Percentiles rank a stretch among this genome's conserved stretches.
These are phyloP conservation scores for Salix purpurea DNA, from an alignment of 345 rosid genomes.

Conservation along the genomic window DNA sequence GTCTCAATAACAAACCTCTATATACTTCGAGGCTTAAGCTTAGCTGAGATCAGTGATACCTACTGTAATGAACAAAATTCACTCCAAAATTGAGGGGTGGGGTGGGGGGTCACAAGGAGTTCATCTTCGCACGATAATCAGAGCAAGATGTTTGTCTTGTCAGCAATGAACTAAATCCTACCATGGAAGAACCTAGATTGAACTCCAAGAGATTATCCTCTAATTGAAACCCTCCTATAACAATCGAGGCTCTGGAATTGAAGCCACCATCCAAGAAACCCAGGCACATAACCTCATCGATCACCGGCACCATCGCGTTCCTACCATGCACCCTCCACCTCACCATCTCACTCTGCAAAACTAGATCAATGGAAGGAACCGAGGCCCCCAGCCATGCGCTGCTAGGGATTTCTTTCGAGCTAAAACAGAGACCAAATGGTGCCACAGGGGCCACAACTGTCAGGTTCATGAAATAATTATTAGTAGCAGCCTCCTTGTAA, in stretches of 20 bases:
- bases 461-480: constrained; percentile 25
- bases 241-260: constrained; percentile 26
- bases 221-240: constrained; percentile 66
- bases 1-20: no score
- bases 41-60: not conserved
- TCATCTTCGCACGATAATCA: not conserved
- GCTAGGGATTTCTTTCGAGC: constrained; percentile 1
- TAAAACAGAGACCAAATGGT: constrained; percentile 59
- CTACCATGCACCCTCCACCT: constrained; percentile 62
- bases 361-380: constrained; percentile 55
- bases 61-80: not conserved
- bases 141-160: constrained; percentile 29
- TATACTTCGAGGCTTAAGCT: not conserved
- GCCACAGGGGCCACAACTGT: constrained; percentile 37
- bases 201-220: constrained; percentile 67
- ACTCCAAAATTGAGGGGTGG: not conserved
- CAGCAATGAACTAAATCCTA: constrained; percentile 51
- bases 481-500: constrained; percentile 37
- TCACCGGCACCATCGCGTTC: constrained; percentile 56
- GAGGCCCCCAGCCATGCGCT: constrained; percentile 1
- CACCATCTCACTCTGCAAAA: constrained; percentile 88
- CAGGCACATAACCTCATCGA: constrained; percentile 50
- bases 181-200: constrained; percentile 53
- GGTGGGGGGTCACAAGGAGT: not conserved
- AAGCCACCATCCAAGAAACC: constrained; percentile 71